Conservation (phyloP, 257 asterid genomes). For the Solanum pinnatisectum region DNA sequence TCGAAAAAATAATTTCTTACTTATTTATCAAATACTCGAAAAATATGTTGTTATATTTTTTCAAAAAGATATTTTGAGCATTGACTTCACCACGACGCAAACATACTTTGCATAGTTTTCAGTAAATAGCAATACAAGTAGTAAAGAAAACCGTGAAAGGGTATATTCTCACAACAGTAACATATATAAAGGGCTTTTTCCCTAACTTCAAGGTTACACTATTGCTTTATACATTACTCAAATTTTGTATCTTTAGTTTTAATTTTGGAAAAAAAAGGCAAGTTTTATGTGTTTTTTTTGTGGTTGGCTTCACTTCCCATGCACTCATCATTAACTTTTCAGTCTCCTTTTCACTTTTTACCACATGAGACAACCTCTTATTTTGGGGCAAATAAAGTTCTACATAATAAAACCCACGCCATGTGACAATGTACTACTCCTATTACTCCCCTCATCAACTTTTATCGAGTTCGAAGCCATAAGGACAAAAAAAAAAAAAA, state of each 20-base stretch:
- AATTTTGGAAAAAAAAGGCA: background rate
- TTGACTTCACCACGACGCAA: background rate
- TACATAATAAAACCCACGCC: background rate
- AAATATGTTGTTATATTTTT: background rate
- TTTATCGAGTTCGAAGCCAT: too few species aligned
- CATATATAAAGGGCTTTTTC: background rate
- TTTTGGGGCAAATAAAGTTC: constrained; percentile 2
- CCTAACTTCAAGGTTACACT: background rate
- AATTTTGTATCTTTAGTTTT: background rate
- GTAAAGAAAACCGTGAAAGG: background rate
- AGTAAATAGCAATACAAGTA: background rate
- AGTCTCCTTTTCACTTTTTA: constrained; percentile 10
- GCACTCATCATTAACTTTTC: constrained; percentile 11
- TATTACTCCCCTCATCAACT: background rate
- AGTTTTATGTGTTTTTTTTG: background rate
- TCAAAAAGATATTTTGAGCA: background rate
- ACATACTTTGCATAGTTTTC: constrained; percentile 3
- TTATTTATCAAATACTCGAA: background rate
- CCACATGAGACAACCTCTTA: constrained; percentile 21
- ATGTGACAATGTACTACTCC: background rate
- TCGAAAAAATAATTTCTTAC: background rate
- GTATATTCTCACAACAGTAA: background rate
- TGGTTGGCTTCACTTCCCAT: background rate
- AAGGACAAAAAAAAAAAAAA: too few species aligned
- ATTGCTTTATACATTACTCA: background rate